Conservation (phyloP, 257 asterid genomes). For the Datura wrightii region DNA sequence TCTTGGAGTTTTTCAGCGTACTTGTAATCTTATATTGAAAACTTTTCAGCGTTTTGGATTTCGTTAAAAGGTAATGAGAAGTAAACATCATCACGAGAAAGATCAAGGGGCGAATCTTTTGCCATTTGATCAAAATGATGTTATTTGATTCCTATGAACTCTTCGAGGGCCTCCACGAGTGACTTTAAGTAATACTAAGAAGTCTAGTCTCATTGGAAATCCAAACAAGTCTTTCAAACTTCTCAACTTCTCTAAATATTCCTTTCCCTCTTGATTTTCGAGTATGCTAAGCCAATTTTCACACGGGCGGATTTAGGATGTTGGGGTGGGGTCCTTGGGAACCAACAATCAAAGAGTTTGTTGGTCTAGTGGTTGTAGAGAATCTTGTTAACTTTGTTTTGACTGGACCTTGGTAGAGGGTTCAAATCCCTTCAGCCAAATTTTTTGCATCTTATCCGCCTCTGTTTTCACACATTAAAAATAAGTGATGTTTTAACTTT, state of each 20-base stretch:
- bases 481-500: no score
- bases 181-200: not conserved
- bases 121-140: constrained; percentile 9
- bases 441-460: no score
- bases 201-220: constrained; percentile 21
- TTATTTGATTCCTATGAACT: not conserved
- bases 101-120: constrained; percentile 14
- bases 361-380: no score
- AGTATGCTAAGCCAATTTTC: not conserved
- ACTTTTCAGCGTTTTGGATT: not conserved
- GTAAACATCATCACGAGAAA: constrained; percentile 38
- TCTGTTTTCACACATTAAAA: no score
- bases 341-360: no score
- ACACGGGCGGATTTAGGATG: no score
- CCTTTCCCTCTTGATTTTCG: not conserved
- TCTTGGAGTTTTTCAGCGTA: constrained; percentile 49
- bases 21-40: constrained; percentile 35
- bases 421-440: no score
- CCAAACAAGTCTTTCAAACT: not conserved
- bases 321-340: no score
- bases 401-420: no score
- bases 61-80: constrained; percentile 26
- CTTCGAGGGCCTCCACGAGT: not conserved
- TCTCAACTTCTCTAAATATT: not conserved
- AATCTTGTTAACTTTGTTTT: no score